These are phyloP conservation scores for Yamadazyma aaseri DNA, from an alignment of 1,139 yeast genomes.

Conservation along the genomic window DNA sequence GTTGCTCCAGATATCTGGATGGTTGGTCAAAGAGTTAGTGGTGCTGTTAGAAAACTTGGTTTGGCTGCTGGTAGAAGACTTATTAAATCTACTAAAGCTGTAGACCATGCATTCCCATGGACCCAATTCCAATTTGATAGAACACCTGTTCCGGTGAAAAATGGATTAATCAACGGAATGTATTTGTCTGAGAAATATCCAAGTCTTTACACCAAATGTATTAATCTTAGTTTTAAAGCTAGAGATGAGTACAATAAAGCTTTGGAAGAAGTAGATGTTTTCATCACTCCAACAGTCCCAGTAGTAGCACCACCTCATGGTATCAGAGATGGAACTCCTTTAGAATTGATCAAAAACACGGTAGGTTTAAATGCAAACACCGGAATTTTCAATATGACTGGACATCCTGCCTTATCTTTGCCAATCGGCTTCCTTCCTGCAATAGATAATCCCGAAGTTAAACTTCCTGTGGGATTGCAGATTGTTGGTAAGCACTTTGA, in stretches of 20 bases:
- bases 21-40: slow-evolving; percentile 14
- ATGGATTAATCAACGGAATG: slow-evolving; percentile 27
- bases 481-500: slow-evolving; percentile 17
- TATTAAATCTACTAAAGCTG: slow-evolving; percentile 9
- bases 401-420: slow-evolving; percentile 33
- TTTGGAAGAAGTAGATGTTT: slow-evolving; percentile 16
- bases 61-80: slow-evolving; percentile 11
- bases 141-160: slow-evolving; percentile 27
- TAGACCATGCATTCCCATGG: slow-evolving; percentile 11
- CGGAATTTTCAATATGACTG: slow-evolving; percentile 32
- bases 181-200: slow-evolving; percentile 29
- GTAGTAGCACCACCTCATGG: slow-evolving; percentile 16
- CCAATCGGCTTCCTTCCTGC: slow-evolving; percentile 29
- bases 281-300: slow-evolving; percentile 15
- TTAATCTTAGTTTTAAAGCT: slow-evolving; percentile 29
- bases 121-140: slow-evolving; percentile 25
- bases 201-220: slow-evolving; percentile 28
- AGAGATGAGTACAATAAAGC: slow-evolving; percentile 28
- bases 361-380: slow-evolving; percentile 35
- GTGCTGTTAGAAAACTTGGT: slow-evolving; percentile 16
- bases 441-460: slow-evolving; percentile 17
- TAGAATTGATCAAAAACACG: slow-evolving; percentile 21
- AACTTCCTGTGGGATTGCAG: slow-evolving; percentile 30
- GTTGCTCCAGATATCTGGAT: slow-evolving; percentile 18
- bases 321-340: slow-evolving; percentile 13